Evolutionary conservation across 257 asterid genomes (phyloP).

Genomic region (Plectranthus barbatus): DNA sequence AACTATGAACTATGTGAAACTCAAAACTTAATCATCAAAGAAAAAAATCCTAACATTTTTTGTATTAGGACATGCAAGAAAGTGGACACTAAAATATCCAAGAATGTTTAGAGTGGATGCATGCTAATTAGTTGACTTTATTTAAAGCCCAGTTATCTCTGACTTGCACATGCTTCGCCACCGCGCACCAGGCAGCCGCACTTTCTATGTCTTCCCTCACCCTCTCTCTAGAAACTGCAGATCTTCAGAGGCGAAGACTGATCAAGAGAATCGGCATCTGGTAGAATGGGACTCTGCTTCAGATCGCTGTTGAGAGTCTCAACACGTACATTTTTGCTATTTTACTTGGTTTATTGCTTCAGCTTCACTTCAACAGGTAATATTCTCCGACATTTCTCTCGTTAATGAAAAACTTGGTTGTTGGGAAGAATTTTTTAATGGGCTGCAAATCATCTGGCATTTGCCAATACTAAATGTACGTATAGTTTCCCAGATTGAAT

Average conservation of each 20-base stretch:
- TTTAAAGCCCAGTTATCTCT: too few species aligned
- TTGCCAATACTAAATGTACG: background rate
- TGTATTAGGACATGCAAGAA: background rate
- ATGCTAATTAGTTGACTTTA: slow-evolving; percentile 9
- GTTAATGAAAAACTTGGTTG: background rate
- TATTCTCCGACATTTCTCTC: background rate
- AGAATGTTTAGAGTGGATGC: too few species aligned
- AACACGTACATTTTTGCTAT: slow-evolving; percentile 19
- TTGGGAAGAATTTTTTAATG: slow-evolving; percentile 5
- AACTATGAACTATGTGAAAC: slow-evolving; percentile 1
- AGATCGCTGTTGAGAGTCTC: slow-evolving; percentile 29
- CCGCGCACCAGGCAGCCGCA: too few species aligned
- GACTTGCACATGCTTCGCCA: background rate
- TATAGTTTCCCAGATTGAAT: too few species aligned
- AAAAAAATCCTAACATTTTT: background rate
- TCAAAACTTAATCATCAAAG: background rate
- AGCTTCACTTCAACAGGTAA: slow-evolving; percentile 51
- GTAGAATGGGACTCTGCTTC: slow-evolving; percentile 33
- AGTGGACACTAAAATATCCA: slow-evolving; percentile 5
- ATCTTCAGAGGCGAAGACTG: slow-evolving; percentile 17
- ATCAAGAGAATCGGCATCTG: background rate
- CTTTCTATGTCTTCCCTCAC: too few species aligned
- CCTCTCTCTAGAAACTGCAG: slow-evolving; percentile 19
- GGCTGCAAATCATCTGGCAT: slow-evolving; percentile 6
- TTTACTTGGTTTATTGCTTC: slow-evolving; percentile 42